phyloP scores from a whole-genome alignment of 139 green algal genomes.

The Picochlorum sp. region DNA sequence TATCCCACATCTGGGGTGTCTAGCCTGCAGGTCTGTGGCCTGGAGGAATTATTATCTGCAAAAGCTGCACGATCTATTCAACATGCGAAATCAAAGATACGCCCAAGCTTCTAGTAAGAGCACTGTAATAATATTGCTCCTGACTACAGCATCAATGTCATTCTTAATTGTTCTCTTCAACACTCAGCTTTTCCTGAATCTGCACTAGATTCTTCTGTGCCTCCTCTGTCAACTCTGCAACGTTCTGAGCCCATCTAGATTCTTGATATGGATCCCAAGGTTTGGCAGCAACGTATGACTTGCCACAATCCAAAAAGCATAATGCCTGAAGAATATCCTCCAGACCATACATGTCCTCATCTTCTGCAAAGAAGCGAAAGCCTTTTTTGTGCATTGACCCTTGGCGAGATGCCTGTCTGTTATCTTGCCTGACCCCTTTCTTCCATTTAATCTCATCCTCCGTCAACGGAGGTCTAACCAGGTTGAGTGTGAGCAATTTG shows the following conservation, averaged over 20 bases:
- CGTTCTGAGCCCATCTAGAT: constrained; percentile 7
- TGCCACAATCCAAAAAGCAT: constrained; percentile 34
- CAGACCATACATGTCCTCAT: constrained; percentile 53
- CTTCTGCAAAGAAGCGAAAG: constrained; percentile 57
- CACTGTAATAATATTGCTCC: too few relatives aligned
- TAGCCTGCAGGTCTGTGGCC: neutral
- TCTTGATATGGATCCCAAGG: constrained; percentile 30
- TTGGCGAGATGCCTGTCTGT: constrained; percentile 15
- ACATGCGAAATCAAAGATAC: too few relatives aligned
- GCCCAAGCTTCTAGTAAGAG: too few relatives aligned
- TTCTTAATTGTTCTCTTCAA: too few relatives aligned
- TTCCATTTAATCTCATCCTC: constrained; percentile 52
- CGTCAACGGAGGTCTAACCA: constrained; percentile 33
- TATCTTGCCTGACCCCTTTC: constrained; percentile 44
- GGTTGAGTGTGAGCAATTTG: constrained; percentile 22
- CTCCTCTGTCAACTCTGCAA: constrained; percentile 12
- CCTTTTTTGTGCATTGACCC: constrained; percentile 22
- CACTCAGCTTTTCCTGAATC: neutral
- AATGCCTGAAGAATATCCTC: constrained; percentile 46
- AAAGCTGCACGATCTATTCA: too few relatives aligned
- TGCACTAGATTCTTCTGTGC: constrained; percentile 13
- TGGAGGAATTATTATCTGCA: neutral
- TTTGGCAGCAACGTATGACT: constrained; percentile 29
- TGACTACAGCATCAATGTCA: neutral
- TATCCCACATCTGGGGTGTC: constrained; percentile 17